A percentile compares a stretch with the other conserved stretches of the same genome.
phyloP scores from a whole-genome alignment of 345 rosid species.

The Lepidium africanum region DNA sequence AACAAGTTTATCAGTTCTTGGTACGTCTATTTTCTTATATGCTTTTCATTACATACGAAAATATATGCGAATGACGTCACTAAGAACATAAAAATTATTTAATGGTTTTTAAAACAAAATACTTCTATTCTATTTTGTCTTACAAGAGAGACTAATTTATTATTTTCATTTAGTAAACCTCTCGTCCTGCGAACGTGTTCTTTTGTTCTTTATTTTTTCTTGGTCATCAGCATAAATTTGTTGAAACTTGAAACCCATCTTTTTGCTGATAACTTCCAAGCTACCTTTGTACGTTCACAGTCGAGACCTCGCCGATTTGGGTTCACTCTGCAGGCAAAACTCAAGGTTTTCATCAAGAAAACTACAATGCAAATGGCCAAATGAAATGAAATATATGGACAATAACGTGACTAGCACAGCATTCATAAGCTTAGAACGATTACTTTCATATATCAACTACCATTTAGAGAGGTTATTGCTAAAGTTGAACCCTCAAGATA shows the following conservation, averaged over 20 bases:
- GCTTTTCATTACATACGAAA: neutral
- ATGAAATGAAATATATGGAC: neutral
- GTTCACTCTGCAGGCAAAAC: slow-evolving; percentile 25
- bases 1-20: neutral
- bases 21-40: neutral
- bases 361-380: neutral
- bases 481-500: neutral
- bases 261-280: neutral
- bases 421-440: neutral
- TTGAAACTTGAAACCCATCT: neutral
- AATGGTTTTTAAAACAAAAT: neutral
- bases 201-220: no score
- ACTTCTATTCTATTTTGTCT: neutral
- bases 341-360: neutral
- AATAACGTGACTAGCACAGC: neutral
- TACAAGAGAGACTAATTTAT: slow-evolving; percentile 15
- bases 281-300: slow-evolving; percentile 9
- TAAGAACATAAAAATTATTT: neutral
- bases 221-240: neutral
- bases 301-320: slow-evolving; percentile 16
- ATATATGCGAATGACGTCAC: neutral
- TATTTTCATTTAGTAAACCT: slow-evolving; percentile 10
- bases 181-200: neutral
- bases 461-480: neutral
- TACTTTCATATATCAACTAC: neutral